These are phyloP conservation scores for Heterobasidion parviporum DNA, from an alignment of 1,284 basidiomycete genomes.

Conservation along the genomic window DNA sequence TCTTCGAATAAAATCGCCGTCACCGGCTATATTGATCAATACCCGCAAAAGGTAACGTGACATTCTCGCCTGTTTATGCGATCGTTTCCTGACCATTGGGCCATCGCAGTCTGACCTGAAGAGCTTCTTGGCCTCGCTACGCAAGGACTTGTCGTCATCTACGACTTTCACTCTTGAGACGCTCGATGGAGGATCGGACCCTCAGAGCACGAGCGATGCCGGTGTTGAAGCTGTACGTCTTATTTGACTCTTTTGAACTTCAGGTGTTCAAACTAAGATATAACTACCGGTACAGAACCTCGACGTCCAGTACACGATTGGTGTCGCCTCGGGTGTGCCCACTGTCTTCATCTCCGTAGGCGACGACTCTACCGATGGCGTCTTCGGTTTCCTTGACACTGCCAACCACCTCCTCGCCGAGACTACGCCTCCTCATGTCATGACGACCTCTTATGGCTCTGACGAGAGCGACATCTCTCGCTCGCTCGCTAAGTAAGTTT, in stretches of 20 bases:
- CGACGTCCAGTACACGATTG: constrained; percentile 42
- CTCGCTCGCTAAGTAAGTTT: constrained; percentile 6
- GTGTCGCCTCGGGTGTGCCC: constrained; percentile 51
- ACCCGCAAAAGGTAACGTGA: constrained; percentile 13
- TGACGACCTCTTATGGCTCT: constrained; percentile 19
- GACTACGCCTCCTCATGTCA: constrained; percentile 18
- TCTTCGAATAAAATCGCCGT: constrained; percentile 19
- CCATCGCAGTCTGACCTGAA: constrained; percentile 29
- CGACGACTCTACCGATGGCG: constrained; percentile 18
- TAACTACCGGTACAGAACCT: neutral
- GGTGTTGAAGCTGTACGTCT: constrained; percentile 27
- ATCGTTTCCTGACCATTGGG: constrained; percentile 32
- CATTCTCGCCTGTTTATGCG: neutral
- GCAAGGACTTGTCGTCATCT: constrained; percentile 14
- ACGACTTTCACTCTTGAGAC: constrained; percentile 1
- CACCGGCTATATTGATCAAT: constrained; percentile 24
- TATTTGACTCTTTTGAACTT: constrained; percentile 27
- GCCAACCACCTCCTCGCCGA: constrained; percentile 18
- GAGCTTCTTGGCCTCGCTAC: constrained; percentile 14
- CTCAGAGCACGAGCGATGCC: constrained; percentile 23
- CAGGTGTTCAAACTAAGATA: constrained; percentile 25
- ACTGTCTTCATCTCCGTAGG: constrained; percentile 47
- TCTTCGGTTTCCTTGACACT: constrained; percentile 16
- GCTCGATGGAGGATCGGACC: constrained; percentile 1
- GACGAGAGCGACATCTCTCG: constrained; percentile 19